Evolutionary conservation across 306 rosid species (phyloP), one percentile per base, ranked within the genome.

Genomic region (Lathyrus sativus): DNA sequence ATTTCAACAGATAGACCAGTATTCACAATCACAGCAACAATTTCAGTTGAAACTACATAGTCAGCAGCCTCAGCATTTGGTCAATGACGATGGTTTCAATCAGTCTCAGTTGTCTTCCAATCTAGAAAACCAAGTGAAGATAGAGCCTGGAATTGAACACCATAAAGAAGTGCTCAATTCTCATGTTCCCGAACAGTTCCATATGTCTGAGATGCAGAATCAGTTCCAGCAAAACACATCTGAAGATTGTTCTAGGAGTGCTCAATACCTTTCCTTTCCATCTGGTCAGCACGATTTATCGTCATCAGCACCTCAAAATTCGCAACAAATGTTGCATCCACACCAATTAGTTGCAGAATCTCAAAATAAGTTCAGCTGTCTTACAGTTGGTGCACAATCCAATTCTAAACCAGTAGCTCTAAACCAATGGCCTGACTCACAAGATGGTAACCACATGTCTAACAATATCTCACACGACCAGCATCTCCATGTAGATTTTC

Each of bases 1-100:
- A 80, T 90, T 82, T 82, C 93, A 86, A 76, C 92, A 82, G 71
- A 79, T 84, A 41, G 90, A 81, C 55, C 96, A 82, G 54, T 85
- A 78, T 64, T 75, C 76, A 49, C 88, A 84, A 57, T 76, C 75
- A 49, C 88, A 84, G 59, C 91, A 82, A 60, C 91, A 87, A 65
- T 78, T 68, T 31, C 86, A 80, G 43, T 78, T 62, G 78, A 87
- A 87, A 83, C 82, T 74, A 72, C 95, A 79, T 67, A 82, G 67
- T 81, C 97, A 85, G 73, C 92, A 79, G 51, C 72, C 83, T 55
- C 95, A 79, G 75, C 90, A 81, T 75, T 29, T 87, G 71, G 74
- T 81, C 65, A 90, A 69, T 26, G 83, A n/a, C 14, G 89, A 85
- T 68, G 43, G 76, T 73, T 87, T 87, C 79, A 68, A 77, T 62